These are phyloP conservation scores for Trypethelium eluteriae DNA, from an alignment of 495 filamentous ascomycete species.

Conservation along the genomic window DNA sequence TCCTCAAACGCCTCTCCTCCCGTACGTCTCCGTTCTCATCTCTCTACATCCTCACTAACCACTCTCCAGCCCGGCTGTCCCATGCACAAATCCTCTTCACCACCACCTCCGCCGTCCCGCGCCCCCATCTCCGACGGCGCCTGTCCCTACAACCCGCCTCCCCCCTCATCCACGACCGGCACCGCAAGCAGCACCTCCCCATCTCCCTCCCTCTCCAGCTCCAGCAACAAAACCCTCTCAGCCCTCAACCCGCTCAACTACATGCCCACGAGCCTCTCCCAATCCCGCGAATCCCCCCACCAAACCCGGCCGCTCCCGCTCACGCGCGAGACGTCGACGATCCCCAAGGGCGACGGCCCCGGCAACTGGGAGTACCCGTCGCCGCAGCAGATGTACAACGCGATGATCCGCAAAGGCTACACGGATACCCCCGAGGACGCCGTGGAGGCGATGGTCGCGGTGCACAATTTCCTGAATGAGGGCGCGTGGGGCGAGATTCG, in stretches of 20 bases:
- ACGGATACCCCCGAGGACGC: constrained; percentile 86
- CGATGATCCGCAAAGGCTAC: constrained; percentile 88
- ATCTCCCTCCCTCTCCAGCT: constrained; percentile 24
- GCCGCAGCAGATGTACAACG: constrained; percentile 99
- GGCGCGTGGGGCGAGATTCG: constrained; percentile 93
- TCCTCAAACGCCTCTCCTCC: constrained; percentile 50
- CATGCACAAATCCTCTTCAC: constrained; percentile 64
- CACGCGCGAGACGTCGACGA: constrained; percentile 71
- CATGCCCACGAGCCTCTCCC: constrained; percentile 82
- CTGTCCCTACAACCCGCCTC: constrained; percentile 39
- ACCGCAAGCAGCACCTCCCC: constrained; percentile 18
- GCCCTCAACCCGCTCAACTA: constrained; percentile 91
- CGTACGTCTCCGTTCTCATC: constrained; percentile 46
- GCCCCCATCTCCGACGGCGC: constrained; percentile 41
- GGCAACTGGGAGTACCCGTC: constrained; percentile 96
- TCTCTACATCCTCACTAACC: constrained; percentile 31
- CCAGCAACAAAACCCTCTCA: constrained; percentile 46
- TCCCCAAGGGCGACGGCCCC: constrained; percentile 65
- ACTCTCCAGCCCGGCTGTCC: constrained; percentile 68
- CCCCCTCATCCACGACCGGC: constrained; percentile 21
- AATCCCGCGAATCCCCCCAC: constrained; percentile 55
- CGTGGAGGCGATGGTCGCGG: constrained; percentile 93
- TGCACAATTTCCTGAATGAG: constrained; percentile 97
- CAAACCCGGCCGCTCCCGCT: constrained; percentile 69
- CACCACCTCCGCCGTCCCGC: constrained; percentile 36